A percentile compares a stretch with the other conserved stretches of the same genome.
These are phyloP conservation scores for Lipomyces japonicus DNA, from an alignment of 805 yeast species.

Conservation along the genomic window DNA sequence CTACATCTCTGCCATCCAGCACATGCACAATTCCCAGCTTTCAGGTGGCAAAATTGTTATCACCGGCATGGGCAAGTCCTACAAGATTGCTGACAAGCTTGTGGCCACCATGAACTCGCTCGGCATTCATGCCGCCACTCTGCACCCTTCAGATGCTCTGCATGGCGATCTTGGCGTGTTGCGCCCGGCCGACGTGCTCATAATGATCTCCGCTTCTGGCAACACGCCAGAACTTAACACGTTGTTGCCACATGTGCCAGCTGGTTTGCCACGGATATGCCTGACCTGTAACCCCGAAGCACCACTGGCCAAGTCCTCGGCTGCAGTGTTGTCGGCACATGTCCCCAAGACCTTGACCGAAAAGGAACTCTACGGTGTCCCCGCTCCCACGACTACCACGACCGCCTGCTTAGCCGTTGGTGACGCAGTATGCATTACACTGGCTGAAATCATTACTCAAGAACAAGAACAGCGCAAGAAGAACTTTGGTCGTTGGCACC, in stretches of 20 bases:
- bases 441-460: constrained; percentile 60
- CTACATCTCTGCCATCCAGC: constrained; percentile 35
- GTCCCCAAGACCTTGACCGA: constrained; percentile 59
- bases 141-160: constrained; percentile 84
- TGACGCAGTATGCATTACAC: constrained; percentile 72
- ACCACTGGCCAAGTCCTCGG: constrained; percentile 49
- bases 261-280: constrained; percentile 51
- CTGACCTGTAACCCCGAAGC: constrained; percentile 63
- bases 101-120: constrained; percentile 81
- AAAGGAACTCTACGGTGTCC: constrained; percentile 63
- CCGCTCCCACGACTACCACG: constrained; percentile 85
- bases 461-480: constrained; percentile 53
- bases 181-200: constrained; percentile 51
- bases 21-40: constrained; percentile 42
- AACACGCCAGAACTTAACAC: constrained; percentile 68
- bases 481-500: constrained; percentile 70
- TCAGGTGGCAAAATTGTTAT: constrained; percentile 66
- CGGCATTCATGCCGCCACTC: constrained; percentile 58
- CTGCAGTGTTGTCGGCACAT: constrained; percentile 59
- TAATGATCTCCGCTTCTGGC: constrained; percentile 76
- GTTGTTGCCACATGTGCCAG: constrained; percentile 56
- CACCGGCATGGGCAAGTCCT: constrained; percentile 82
- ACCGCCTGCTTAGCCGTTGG: constrained; percentile 71
- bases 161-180: constrained; percentile 86
- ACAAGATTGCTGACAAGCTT: constrained; percentile 70